Percentiles rank a stretch among this genome's conserved stretches.
phyloP scores from a whole-genome alignment of 164 flowering plant species.

The Kingdonia uniflora region DNA sequence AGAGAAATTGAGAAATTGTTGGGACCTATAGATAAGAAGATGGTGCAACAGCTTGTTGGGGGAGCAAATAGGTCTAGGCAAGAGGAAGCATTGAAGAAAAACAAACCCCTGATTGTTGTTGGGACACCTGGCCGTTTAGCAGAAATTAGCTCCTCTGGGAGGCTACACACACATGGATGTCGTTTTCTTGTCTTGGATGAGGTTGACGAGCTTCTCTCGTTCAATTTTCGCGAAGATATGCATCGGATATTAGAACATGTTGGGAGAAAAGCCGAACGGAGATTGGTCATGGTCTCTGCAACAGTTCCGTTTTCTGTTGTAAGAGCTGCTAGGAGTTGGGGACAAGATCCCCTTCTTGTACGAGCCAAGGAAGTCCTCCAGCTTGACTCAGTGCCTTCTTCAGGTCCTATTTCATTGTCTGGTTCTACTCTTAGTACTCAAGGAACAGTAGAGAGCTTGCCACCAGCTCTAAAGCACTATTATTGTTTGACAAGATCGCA shows the following conservation, averaged over 20 bases:
- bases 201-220: conserved; percentile 86
- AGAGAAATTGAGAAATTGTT: conserved; percentile 84
- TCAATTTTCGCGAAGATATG: conserved; percentile 86
- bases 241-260: conserved; percentile 92
- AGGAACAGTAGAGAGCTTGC: conserved; percentile 55
- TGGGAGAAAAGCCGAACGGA: conserved; percentile 66
- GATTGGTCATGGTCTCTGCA: conserved; percentile 82
- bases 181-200: conserved; percentile 87
- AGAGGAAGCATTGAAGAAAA: conserved; percentile 91
- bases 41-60: conserved; percentile 94
- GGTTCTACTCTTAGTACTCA: conserved; percentile 24
- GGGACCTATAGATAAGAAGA: conserved; percentile 58
- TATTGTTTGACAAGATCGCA: conserved; percentile 60
- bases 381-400: conserved; percentile 47
- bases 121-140: conserved; percentile 98
- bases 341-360: conserved; percentile 75
- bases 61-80: conserved; percentile 89
- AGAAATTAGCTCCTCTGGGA: conserved; percentile 86
- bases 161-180: conserved; percentile 81
- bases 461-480: conserved; percentile 71
- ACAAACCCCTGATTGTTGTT: conserved; percentile 83
- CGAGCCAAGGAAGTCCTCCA: conserved; percentile 61
- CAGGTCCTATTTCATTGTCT: conserved; percentile 31
- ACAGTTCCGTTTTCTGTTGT: conserved; percentile 86
- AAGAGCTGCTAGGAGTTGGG: conserved; percentile 90